Conservation (phyloP, 176 grass and related monocot genomes). For the Triticum dicoccoides region DNA sequence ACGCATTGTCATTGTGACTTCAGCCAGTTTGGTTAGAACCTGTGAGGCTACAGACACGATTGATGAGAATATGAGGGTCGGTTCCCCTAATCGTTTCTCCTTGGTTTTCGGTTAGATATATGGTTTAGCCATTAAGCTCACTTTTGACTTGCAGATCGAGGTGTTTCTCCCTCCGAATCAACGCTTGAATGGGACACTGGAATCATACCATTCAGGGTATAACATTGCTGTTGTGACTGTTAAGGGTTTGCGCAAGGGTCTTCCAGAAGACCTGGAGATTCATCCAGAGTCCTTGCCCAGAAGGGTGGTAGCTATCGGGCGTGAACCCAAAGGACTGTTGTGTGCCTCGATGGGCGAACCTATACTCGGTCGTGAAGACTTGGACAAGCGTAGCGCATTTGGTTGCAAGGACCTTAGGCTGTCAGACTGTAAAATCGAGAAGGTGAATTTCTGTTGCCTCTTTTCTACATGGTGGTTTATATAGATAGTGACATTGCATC, state of each 20-base stretch:
- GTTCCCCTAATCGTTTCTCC: not conserved
- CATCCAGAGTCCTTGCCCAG: not conserved
- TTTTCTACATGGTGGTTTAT: not conserved
- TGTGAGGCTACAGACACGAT: not conserved
- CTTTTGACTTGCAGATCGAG: constrained; percentile 9
- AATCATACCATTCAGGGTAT: not conserved
- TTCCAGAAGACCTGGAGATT: not conserved
- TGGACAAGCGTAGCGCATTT: not conserved
- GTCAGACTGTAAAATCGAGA: constrained; percentile 13
- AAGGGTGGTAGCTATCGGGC: not conserved
- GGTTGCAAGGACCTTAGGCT: not conserved
- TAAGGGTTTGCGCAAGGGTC: not conserved
- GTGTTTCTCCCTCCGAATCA: not conserved
- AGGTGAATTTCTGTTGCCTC: not conserved
- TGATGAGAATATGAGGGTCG: not conserved
- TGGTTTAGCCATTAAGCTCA: not conserved
- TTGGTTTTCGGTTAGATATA: not conserved
- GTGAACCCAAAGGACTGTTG: not conserved
- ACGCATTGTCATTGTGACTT: not conserved
- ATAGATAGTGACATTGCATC: not conserved
- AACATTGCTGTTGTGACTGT: not conserved
- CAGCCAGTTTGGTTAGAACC: not conserved
- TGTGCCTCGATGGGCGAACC: not conserved
- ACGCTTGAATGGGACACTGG: not conserved
- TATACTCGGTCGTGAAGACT: not conserved